These are phyloP conservation scores for Nannochloropsis oceanica DNA, from an alignment of 108 stramenopile species.

Conservation along the genomic window DNA sequence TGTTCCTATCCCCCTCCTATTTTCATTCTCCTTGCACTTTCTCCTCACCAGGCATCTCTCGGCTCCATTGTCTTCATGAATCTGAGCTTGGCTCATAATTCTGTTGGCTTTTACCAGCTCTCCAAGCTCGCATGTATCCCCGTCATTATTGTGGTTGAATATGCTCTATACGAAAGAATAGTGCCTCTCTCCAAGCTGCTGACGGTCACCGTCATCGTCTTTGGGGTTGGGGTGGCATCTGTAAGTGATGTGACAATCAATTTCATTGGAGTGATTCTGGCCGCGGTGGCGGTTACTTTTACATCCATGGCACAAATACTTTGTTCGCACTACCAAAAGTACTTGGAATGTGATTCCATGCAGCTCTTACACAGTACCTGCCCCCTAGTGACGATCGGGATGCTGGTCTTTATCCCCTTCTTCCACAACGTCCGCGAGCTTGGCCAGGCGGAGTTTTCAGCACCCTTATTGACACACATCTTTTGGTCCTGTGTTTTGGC, in stretches of 20 bases:
- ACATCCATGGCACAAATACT: conserved; percentile 6
- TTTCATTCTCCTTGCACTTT: too few relatives aligned
- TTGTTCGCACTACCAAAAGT: neutral
- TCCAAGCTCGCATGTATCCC: conserved; percentile 23
- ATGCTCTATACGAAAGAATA: neutral
- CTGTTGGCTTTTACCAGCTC: conserved; percentile 20
- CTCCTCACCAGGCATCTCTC: neutral
- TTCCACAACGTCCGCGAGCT: conserved; percentile 7
- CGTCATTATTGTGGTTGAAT: neutral
- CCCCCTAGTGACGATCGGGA: conserved; percentile 7
- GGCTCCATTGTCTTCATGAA: conserved; percentile 22
- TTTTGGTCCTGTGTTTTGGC: neutral
- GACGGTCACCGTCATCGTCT: neutral
- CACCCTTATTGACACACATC: neutral
- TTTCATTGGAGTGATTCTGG: neutral
- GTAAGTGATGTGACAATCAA: conserved; percentile 2
- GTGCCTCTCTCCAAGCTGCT: neutral
- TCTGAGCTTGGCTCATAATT: conserved; percentile 8
- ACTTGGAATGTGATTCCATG: neutral
- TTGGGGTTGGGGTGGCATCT: conserved; percentile 4
- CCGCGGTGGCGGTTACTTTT: neutral
- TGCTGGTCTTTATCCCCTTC: conserved; percentile 4
- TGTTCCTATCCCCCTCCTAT: neutral
- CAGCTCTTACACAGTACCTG: conserved; percentile 16
- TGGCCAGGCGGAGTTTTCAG: neutral